A percentile compares a stretch with the other conserved stretches of the same genome.
phyloP scores from a whole-genome alignment of 768 basidiomycete species.

The Albatrellus ellisii region DNA sequence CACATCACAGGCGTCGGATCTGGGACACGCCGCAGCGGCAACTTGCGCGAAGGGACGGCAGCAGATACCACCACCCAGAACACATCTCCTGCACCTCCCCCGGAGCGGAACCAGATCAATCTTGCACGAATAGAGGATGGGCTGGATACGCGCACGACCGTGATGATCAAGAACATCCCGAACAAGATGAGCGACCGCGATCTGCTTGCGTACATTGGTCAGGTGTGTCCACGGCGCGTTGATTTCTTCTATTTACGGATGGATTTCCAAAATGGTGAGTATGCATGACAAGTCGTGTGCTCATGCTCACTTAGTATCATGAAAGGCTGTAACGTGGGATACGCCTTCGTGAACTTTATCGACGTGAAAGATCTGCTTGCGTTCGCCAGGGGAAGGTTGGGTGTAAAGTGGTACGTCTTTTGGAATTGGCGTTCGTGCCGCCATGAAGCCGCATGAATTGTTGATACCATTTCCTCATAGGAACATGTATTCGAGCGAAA shows the following conservation, averaged over 20 bases:
- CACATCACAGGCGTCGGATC: background rate
- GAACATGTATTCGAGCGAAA: constrained; percentile 90
- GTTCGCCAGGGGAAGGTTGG: constrained; percentile 64
- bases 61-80: too few relatives aligned
- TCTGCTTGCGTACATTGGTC: constrained; percentile 49
- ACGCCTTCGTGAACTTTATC: constrained; percentile 88
- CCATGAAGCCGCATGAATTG: too few relatives aligned
- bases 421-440: constrained; percentile 1
- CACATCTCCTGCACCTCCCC: constrained; percentile 10
- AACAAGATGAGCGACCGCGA: constrained; percentile 83
- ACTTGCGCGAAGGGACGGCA: too few relatives aligned
- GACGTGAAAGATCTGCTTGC: constrained; percentile 58
- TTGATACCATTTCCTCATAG: constrained; percentile 23
- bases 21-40: too few relatives aligned
- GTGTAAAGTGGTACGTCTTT: constrained; percentile 63
- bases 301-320: background rate
- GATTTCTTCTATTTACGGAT: constrained; percentile 84
- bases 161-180: constrained; percentile 89
- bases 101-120: constrained; percentile 47
- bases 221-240: constrained; percentile 62
- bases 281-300: background rate
- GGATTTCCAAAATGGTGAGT: constrained; percentile 71
- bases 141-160: constrained; percentile 67
- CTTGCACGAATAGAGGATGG: constrained; percentile 64
- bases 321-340: constrained; percentile 63